A percentile compares a stretch with the other conserved stretches of the same genome.
Conservation (phyloP, 2,329 filamentous ascomycete genomes). For the Fusarium sacchari region DNA sequence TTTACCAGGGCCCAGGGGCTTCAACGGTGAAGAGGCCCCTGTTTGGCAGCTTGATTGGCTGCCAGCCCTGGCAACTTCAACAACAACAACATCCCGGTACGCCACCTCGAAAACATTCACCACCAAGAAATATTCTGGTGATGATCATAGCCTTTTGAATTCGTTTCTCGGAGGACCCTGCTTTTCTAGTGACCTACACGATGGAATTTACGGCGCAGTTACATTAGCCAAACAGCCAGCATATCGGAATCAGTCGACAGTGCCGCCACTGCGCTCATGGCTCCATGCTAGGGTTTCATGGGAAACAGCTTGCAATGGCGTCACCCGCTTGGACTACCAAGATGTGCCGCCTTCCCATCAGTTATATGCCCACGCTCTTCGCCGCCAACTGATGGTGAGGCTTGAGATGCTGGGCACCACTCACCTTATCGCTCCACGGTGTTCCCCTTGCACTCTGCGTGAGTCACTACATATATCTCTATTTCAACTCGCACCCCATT, state of each 20-base stretch:
- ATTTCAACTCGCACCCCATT: slow-evolving; percentile 38
- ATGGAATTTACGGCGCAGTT: slow-evolving; percentile 13
- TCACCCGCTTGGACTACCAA: slow-evolving; percentile 33
- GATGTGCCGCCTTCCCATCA: slow-evolving; percentile 34
- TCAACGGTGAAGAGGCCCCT: slow-evolving; percentile 12
- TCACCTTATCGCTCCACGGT: slow-evolving; percentile 39
- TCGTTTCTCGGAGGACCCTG: slow-evolving; percentile 31
- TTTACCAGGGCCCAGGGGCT: slow-evolving; percentile 16
- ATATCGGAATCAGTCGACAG: slow-evolving; percentile 10
- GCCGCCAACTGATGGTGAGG: slow-evolving; percentile 29
- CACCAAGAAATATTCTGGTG: slow-evolving; percentile 21
- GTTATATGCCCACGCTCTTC: slow-evolving; percentile 35
- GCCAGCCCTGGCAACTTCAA: slow-evolving; percentile 5
- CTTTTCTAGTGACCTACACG: slow-evolving; percentile 20
- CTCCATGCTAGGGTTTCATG: slow-evolving; percentile 7
- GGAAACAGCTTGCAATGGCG: slow-evolving; percentile 39
- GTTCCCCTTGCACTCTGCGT: slow-evolving; percentile 42
- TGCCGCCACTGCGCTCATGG: slow-evolving; percentile 2
- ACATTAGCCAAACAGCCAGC: slow-evolving; percentile 3
- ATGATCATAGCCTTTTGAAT: slow-evolving; percentile 38
- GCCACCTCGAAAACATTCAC: slow-evolving; percentile 27
- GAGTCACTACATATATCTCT: slow-evolving; percentile 44
- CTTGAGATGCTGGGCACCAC: slow-evolving; percentile 42
- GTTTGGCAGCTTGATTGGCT: slow-evolving; percentile 35
- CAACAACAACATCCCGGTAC: slow-evolving; percentile 21